Conservation (phyloP, 768 basidiomycete species). For the Lentinula sp. region DNA sequence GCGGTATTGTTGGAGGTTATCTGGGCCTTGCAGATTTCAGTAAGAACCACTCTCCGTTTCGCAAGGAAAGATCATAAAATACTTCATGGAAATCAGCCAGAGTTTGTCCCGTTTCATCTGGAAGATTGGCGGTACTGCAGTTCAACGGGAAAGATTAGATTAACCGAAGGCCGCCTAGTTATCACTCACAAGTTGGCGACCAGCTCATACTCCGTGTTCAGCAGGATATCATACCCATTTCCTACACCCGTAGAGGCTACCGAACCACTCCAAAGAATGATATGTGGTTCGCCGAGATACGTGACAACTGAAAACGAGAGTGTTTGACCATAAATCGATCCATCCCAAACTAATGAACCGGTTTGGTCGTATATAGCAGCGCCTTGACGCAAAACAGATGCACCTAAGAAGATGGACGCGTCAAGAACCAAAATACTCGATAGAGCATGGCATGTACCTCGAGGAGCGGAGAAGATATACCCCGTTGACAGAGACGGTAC, state of each 20-base stretch:
- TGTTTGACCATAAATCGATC: background rate
- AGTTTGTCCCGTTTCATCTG: background rate
- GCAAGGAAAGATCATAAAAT: background rate
- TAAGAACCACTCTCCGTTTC: background rate
- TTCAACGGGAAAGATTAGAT: background rate
- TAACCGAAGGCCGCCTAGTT: background rate
- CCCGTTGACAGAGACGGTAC: background rate
- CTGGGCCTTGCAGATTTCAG: background rate
- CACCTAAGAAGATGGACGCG: background rate
- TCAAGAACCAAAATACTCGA: background rate
- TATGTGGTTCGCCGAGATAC: conserved; percentile 1
- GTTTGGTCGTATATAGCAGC: background rate
- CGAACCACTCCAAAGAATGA: background rate
- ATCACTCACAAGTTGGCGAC: conserved; percentile 4
- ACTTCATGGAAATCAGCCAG: conserved; percentile 4
- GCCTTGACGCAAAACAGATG: background rate
- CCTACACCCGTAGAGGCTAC: background rate
- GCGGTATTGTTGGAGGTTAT: conserved; percentile 6
- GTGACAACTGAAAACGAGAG: background rate
- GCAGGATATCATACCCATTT: background rate
- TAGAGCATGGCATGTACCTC: background rate
- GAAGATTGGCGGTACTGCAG: background rate
- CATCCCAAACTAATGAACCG: conserved; percentile 1
- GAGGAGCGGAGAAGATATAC: conserved; percentile 2
- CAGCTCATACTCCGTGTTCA: background rate